Evolutionary conservation across 2,329 filamentous ascomycete genomes (phyloP).

Genomic region (Phialocephala sp.): DNA sequence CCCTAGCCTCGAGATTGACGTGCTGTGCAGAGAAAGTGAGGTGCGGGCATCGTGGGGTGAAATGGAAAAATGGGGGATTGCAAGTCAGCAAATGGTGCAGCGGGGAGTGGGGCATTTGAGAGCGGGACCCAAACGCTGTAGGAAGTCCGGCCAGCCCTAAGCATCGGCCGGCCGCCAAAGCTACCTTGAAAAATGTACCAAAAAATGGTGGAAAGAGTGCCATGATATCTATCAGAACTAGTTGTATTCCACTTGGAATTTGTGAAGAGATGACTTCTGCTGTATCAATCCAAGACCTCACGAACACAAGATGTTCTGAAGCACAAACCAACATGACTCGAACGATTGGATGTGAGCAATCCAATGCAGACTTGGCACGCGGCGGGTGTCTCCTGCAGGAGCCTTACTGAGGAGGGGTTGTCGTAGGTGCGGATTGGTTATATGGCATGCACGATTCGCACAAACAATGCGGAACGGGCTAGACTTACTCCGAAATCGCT

Average conservation of each 20-base stretch:
- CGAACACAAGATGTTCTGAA: background rate
- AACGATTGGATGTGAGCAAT: background rate
- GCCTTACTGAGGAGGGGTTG: background rate
- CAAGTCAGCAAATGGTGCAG: constrained; percentile 1
- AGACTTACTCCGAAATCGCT: constrained; percentile 4
- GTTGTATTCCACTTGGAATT: background rate
- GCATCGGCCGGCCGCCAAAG: background rate
- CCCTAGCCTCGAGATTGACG: background rate
- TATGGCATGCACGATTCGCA: background rate
- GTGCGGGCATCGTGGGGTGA: background rate
- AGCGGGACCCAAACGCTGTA: background rate
- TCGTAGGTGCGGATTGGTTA: background rate
- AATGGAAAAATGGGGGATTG: constrained; percentile 6
- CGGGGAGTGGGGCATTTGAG: constrained; percentile 8
- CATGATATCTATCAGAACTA: background rate
- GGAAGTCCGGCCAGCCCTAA: constrained; percentile 2
- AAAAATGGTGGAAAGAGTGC: background rate
- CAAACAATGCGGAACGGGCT: background rate
- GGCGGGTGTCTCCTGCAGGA: background rate
- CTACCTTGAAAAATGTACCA: background rate
- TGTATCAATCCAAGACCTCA: background rate
- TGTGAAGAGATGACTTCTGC: background rate
- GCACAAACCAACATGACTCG: background rate
- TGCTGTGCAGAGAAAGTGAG: constrained; percentile 12
- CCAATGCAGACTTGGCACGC: background rate